phyloP scores from a whole-genome alignment of 176 grass and related monocot genomes.

The Musa beccarii region DNA sequence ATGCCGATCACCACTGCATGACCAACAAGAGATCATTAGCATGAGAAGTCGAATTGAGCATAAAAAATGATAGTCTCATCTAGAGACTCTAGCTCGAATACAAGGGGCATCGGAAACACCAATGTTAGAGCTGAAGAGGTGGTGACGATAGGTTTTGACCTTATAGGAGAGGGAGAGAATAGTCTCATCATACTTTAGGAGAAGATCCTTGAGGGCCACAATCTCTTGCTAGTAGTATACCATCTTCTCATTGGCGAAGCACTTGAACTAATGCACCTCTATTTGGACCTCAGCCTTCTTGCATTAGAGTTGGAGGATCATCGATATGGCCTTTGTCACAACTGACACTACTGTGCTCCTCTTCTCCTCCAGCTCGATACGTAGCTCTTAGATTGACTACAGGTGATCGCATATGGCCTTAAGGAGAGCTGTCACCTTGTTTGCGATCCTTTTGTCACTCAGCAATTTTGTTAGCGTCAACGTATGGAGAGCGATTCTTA shows the following conservation, averaged over 20 bases:
- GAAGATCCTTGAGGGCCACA: slow-evolving; percentile 30
- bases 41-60: slow-evolving; percentile 13
- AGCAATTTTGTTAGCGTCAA: too few relatives aligned
- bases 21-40: neutral
- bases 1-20: neutral
- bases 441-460: neutral
- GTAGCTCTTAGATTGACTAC: slow-evolving; percentile 16
- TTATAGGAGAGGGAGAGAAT: slow-evolving; percentile 20
- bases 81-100: neutral
- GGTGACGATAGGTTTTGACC: slow-evolving; percentile 39
- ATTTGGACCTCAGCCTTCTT: slow-evolving; percentile 64
- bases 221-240: slow-evolving; percentile 33
- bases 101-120: neutral
- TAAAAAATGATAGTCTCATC: neutral
- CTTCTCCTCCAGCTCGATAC: slow-evolving; percentile 58
- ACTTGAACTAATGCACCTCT: slow-evolving; percentile 55
- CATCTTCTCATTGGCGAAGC: slow-evolving; percentile 56
- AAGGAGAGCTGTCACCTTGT: slow-evolving; percentile 18
- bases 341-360: slow-evolving; percentile 39
- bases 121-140: slow-evolving; percentile 25
- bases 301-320: slow-evolving; percentile 69
- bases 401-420: slow-evolving; percentile 29
- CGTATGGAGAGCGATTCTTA: too few relatives aligned
- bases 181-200: slow-evolving; percentile 24
- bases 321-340: slow-evolving; percentile 56